Conservation (phyloP, 139 green algal genomes). For the Chlorella sp. region DNA sequence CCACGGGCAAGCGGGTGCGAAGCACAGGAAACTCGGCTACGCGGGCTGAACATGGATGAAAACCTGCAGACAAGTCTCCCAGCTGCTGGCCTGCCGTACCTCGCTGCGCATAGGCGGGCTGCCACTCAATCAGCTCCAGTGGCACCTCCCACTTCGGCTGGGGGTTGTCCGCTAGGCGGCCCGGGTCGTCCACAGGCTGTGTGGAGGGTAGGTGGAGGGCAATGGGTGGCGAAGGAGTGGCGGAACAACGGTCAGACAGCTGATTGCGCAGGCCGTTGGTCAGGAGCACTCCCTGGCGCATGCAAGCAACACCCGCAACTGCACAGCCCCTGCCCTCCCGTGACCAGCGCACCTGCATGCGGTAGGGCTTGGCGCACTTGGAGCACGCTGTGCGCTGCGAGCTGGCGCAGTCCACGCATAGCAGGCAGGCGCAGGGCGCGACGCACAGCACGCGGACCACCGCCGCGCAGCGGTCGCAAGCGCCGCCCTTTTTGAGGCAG, state of each 20-base stretch:
- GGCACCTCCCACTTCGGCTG: conserved; percentile 74
- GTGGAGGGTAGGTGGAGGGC: background rate
- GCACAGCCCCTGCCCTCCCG: background rate
- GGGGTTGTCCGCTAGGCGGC: conserved; percentile 58
- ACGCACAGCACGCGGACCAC: conserved; percentile 69
- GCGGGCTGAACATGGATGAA: too few relatives aligned
- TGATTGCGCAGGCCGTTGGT: background rate
- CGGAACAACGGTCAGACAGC: background rate
- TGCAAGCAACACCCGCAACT: background rate
- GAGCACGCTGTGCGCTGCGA: conserved; percentile 36
- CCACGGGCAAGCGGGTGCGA: too few relatives aligned
- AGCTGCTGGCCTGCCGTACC: conserved; percentile 11
- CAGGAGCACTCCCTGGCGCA: background rate
- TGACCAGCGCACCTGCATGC: conserved; percentile 49
- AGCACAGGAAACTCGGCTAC: too few relatives aligned
- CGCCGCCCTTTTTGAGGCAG: conserved; percentile 57
- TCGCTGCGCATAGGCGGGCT: conserved; percentile 88
- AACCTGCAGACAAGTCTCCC: background rate
- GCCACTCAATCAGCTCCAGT: conserved; percentile 93
- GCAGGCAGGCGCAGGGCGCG: conserved; percentile 88
- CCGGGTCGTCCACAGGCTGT: conserved; percentile 73
- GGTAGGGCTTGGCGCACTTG: conserved; percentile 58
- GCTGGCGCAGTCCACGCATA: conserved; percentile 83
- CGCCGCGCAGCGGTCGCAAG: conserved; percentile 56
- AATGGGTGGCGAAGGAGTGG: background rate